Conservation (phyloP, 768 basidiomycete species). For the Tricholomella constricta region DNA sequence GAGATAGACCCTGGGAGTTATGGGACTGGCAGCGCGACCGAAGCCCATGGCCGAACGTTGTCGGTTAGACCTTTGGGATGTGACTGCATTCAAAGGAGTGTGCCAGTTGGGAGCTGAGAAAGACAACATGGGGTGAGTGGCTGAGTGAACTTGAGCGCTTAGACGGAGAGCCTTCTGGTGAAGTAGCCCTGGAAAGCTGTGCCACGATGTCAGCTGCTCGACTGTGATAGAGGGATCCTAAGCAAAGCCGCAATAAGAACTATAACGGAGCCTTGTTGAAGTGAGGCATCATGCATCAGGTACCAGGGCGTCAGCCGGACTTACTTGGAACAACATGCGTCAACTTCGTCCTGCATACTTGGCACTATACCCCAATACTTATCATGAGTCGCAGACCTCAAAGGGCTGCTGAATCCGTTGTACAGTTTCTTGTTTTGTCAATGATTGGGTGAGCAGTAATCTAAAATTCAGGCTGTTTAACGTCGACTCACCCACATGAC, state of each 20-base stretch:
- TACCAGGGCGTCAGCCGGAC: background rate
- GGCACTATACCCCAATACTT: no score
- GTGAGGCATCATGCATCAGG: no score
- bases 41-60: constrained; percentile 5
- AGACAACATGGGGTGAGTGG: constrained; percentile 28
- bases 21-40: constrained; percentile 35
- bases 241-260: no score
- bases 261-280: no score
- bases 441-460: constrained; percentile 24
- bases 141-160: background rate
- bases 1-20: constrained; percentile 58
- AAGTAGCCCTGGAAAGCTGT: background rate
- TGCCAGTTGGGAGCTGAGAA: constrained; percentile 36
- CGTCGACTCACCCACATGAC: background rate
- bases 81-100: constrained; percentile 4
- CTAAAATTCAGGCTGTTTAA: background rate
- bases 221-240: no score
- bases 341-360: no score
- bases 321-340: no score
- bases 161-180: background rate
- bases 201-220: background rate
- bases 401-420: constrained; percentile 12
- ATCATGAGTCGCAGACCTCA: constrained; percentile 10
- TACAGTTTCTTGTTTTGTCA: constrained; percentile 25
- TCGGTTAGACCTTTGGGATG: constrained; percentile 17